Evolutionary conservation across 2,329 filamentous ascomycete genomes (phyloP).

Genomic region (Rhynchosporium secalis): DNA sequence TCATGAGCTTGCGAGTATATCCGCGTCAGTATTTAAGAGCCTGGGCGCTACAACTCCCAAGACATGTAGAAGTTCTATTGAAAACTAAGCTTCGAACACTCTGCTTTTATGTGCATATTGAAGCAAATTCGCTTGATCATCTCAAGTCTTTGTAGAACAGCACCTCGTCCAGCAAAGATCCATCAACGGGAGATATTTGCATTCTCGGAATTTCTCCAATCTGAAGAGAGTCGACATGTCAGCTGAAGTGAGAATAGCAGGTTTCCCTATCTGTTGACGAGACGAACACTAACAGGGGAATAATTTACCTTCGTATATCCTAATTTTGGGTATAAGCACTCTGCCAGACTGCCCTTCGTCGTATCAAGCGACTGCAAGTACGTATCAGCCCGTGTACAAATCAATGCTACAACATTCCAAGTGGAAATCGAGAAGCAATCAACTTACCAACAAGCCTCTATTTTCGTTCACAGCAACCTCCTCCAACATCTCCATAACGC

Average conservation of each 20-base stretch:
- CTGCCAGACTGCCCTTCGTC: constrained; percentile 52
- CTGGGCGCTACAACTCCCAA: no score
- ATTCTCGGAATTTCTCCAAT: constrained; percentile 55
- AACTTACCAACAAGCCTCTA: constrained; percentile 54
- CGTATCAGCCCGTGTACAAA: neutral
- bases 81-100: neutral
- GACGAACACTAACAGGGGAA: neutral
- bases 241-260: neutral
- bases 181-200: constrained; percentile 48
- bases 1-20: no score
- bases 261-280: no score
- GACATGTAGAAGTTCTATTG: no score
- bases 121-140: neutral
- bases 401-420: neutral
- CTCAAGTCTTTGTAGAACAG: constrained; percentile 61
- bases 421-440: constrained; percentile 33
- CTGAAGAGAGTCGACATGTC: constrained; percentile 9
- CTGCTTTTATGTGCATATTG: neutral
- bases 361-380: constrained; percentile 51
- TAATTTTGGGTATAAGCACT: constrained; percentile 54
- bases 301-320: constrained; percentile 51
- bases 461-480: constrained; percentile 50
- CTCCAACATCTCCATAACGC: constrained; percentile 56
- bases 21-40: no score
- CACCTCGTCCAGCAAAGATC: constrained; percentile 51